Evolutionary conservation across 192 early-diverging fungal genomes (phyloP).

Genomic region (Coemansia sp.): DNA sequence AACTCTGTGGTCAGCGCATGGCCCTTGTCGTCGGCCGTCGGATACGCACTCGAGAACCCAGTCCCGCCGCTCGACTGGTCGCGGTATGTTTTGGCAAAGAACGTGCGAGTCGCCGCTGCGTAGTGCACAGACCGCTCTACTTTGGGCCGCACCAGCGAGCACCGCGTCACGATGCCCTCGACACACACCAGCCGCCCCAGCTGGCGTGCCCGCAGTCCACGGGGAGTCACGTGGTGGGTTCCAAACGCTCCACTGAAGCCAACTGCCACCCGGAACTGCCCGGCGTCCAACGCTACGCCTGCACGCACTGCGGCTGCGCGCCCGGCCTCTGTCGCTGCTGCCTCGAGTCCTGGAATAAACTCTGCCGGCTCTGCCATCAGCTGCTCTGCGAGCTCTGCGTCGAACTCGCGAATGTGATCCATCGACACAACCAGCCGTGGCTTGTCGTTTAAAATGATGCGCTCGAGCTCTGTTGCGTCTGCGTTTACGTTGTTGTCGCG

Average conservation of each 20-base stretch:
- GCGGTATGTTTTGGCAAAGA: constrained; percentile 80
- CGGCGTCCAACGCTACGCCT: constrained; percentile 16
- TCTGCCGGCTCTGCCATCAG: constrained; percentile 75
- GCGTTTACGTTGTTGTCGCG: constrained; percentile 54
- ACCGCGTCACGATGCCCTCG: constrained; percentile 97
- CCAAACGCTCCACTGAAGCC: constrained; percentile 94
- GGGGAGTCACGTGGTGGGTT: constrained; percentile 80
- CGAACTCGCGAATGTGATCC: constrained; percentile 82
- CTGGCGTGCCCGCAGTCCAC: constrained; percentile 75
- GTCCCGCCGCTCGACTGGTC: constrained; percentile 77
- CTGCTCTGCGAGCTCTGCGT: constrained; percentile 69
- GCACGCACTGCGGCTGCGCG: constrained; percentile 3
- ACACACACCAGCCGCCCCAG: constrained; percentile 88
- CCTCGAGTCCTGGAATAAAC: constrained; percentile 81
- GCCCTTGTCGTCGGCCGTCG: constrained; percentile 93
- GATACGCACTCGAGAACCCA: constrained; percentile 74
- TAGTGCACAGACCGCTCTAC: constrained; percentile 91
- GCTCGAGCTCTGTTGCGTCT: constrained; percentile 37
- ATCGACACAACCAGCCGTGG: constrained; percentile 82
- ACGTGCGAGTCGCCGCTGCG: constrained; percentile 77
- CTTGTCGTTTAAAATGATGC: constrained; percentile 14
- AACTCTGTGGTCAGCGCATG: constrained; percentile 92
- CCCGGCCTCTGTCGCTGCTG: constrained; percentile 35
- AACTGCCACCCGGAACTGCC: constrained; percentile 56
- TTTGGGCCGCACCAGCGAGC: constrained; percentile 96